Base-by-base conservation (phyloP, 345 rosid species). In the Eutrema yunnanense region DNA sequence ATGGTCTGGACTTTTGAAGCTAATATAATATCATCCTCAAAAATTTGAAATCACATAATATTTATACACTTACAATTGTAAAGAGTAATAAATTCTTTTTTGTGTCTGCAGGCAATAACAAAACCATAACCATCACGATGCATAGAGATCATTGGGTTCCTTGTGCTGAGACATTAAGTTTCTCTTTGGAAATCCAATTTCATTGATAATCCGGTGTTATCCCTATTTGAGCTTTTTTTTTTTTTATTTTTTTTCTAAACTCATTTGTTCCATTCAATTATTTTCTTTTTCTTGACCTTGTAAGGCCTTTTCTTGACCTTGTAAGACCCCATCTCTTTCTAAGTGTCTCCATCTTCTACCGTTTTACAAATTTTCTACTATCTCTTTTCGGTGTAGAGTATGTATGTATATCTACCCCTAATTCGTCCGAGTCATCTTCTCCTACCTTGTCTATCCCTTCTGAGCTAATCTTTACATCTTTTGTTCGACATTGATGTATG, bases 241-340 rank as follows among this genome's bases (percentile, higher is more conserved):
- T 13, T 43, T 5, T 3, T 0, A 33, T 5, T 51, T 47, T 43
- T 8, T 3, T 16, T 19, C 16, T 9, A 36, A 57, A 0, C 36
- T 33, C 0, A 34, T 46, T 16, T 7, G 0, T 22, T 46, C 8
- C 3, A 63, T 55, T 46, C 7, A n/a, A 9, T 6, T 38, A 4
- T 41, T 65, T 14, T 48, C 9, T 44, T 67, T 89, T 89, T 95
- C 97, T 95, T 95, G 99, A 95, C 97, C 97, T 95, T 94, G 96
- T 91, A 95, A 95, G 96, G 83, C 92, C 96, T 95, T 95, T 95
- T 95, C 97, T 95, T 95, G 96, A 87, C 93, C 96, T 95, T 89
- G 96, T 95, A 89, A 91, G 97, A 86, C 90, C 96, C 77, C 9
- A 0, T 58, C 16, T 30, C 3, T 1, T 42, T 9, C 33, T 38